These are phyloP conservation scores for Teratosphaeria zuluensis DNA, from an alignment of 2,329 filamentous ascomycete species.

Conservation along the genomic window DNA sequence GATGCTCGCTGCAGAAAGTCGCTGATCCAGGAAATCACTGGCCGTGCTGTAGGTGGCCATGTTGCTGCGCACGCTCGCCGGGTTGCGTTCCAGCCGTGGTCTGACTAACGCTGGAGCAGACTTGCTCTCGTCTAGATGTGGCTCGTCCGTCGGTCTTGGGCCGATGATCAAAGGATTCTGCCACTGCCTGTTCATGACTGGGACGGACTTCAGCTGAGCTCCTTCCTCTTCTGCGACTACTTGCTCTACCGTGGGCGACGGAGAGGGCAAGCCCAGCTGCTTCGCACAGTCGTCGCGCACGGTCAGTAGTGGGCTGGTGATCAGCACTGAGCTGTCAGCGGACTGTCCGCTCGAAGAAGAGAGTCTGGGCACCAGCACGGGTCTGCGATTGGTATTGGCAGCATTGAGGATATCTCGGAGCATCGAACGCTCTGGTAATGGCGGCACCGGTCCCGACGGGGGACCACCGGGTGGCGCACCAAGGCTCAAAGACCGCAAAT, in stretches of 20 bases:
- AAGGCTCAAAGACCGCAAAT: constrained; percentile 25
- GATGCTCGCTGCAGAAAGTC: constrained; percentile 14
- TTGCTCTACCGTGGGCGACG: constrained; percentile 19
- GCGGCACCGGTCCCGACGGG: constrained; percentile 33
- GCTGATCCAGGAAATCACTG: constrained; percentile 11
- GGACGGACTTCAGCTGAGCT: constrained; percentile 22
- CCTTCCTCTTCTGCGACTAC: constrained; percentile 17
- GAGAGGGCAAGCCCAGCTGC: constrained; percentile 2
- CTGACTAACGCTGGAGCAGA: constrained; percentile 7
- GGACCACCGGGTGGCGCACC: constrained; percentile 28
- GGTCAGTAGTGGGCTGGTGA: constrained; percentile 27
- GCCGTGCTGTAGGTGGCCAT: constrained; percentile 18
- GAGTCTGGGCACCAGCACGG: constrained; percentile 24
- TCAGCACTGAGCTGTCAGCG: constrained; percentile 31
- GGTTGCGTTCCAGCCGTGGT: constrained; percentile 15
- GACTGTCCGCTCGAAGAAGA: constrained; percentile 34
- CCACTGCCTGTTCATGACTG: constrained; percentile 27
- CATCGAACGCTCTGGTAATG: constrained; percentile 28
- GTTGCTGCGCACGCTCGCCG: constrained; percentile 18
- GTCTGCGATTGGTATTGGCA: constrained; percentile 6
- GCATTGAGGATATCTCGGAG: constrained; percentile 1
- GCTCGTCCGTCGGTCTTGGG: constrained; percentile 16
- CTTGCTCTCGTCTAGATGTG: not conserved
- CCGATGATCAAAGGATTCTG: constrained; percentile 24
- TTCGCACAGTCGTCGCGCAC: constrained; percentile 8